Evolutionary conservation across 176 grass and related monocot genomes (phyloP).

Genomic region (Bonia amplexicaulis): DNA sequence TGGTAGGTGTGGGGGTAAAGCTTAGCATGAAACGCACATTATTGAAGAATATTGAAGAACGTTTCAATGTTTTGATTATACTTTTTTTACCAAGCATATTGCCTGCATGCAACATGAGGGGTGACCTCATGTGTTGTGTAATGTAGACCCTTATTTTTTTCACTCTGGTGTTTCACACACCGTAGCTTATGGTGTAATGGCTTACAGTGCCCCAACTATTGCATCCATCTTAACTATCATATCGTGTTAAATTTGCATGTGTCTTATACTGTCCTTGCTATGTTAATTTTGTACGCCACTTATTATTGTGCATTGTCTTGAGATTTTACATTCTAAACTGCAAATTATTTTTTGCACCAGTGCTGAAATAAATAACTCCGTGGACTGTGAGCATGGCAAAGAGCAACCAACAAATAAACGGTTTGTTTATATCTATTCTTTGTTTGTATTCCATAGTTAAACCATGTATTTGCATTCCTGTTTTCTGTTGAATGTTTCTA

Average conservation of each 20-base stretch:
- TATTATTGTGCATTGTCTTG: not conserved
- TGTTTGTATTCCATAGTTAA: not conserved
- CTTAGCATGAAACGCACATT: not conserved
- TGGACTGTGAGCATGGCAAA: slow-evolving; percentile 44
- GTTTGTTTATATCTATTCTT: slow-evolving; percentile 38
- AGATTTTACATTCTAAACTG: not conserved
- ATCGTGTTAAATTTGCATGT: not conserved
- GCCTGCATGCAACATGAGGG: not conserved
- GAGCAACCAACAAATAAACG: slow-evolving; percentile 72
- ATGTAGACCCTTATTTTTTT: not conserved
- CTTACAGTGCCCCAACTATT: not conserved
- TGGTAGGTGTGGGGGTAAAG: no score
- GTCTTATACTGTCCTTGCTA: not conserved
- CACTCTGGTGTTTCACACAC: not conserved
- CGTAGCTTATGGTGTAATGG: not conserved
- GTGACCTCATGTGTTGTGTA: not conserved
- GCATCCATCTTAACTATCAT: not conserved
- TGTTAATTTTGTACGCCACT: not conserved
- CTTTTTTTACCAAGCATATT: not conserved
- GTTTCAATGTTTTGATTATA: slow-evolving; percentile 4
- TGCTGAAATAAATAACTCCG: slow-evolving; percentile 56
- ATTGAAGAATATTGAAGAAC: not conserved
- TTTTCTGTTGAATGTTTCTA: slow-evolving; percentile 14
- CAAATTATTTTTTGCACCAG: slow-evolving; percentile 30
- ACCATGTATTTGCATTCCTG: not conserved